A percentile compares a stretch with the other conserved stretches of the same genome.
Evolutionary conservation across 805 yeast species (phyloP).

Genomic region (Candida coquimbonensis): DNA sequence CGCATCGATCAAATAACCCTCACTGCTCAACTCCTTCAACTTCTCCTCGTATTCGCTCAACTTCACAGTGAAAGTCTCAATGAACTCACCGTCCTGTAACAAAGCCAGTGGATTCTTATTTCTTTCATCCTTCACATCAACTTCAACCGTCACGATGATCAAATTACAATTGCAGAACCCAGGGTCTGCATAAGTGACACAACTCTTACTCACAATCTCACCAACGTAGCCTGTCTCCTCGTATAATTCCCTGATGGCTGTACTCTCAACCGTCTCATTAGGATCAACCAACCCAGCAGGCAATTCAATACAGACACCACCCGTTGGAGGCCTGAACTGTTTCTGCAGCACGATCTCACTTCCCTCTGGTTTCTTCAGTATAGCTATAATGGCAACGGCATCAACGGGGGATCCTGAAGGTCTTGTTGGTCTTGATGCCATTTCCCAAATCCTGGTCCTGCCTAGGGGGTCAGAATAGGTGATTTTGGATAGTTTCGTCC

Average conservation of each 20-base stretch:
- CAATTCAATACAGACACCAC: constrained; percentile 81
- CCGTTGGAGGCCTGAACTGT: constrained; percentile 91
- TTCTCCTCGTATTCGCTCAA: constrained; percentile 48
- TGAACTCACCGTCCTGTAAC: constrained; percentile 87
- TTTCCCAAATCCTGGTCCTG: constrained; percentile 75
- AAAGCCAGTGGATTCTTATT: constrained; percentile 66
- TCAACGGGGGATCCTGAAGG: constrained; percentile 46
- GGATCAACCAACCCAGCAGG: constrained; percentile 96
- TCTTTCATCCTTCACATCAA: constrained; percentile 60
- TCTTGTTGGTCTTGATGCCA: constrained; percentile 48
- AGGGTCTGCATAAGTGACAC: constrained; percentile 65
- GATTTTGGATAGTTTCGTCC: constrained; percentile 63
- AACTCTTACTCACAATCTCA: constrained; percentile 38
- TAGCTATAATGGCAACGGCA: constrained; percentile 86
- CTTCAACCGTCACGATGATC: constrained; percentile 67
- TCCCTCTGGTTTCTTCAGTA: constrained; percentile 41
- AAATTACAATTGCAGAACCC: constrained; percentile 88
- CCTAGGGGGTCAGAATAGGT: constrained; percentile 73
- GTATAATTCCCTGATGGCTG: constrained; percentile 80
- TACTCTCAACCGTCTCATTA: constrained; percentile 63
- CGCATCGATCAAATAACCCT: constrained; percentile 81
- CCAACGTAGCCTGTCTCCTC: constrained; percentile 96
- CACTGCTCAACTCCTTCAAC: constrained; percentile 41
- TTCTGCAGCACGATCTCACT: constrained; percentile 55
- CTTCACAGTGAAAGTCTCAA: constrained; percentile 78